Evolutionary conservation across 225 moss, liverwort and hornwort genomes (phyloP).

Genomic region (Pseudoscleropodium purum): DNA sequence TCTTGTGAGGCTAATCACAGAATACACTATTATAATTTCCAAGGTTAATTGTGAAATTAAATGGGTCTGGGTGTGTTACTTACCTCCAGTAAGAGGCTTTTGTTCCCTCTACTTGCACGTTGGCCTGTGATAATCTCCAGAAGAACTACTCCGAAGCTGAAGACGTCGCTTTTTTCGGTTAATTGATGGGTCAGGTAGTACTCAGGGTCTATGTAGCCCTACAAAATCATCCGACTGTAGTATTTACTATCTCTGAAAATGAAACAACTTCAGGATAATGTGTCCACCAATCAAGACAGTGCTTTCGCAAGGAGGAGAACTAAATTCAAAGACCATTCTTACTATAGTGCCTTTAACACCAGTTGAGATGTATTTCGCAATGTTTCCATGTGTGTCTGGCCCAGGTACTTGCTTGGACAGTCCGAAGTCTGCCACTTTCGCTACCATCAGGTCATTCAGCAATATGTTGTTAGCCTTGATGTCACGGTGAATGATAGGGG

Average conservation of each 20-base stretch:
- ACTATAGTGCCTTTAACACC: slow-evolving; percentile 51
- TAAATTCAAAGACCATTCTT: background rate
- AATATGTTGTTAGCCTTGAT: slow-evolving; percentile 43
- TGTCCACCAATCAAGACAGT: background rate
- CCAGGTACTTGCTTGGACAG: slow-evolving; percentile 33
- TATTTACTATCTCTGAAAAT: background rate
- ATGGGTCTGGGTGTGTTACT: background rate
- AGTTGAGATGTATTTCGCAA: slow-evolving; percentile 22
- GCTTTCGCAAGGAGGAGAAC: background rate
- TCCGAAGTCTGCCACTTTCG: slow-evolving; percentile 49
- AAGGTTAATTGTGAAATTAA: background rate
- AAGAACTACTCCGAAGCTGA: slow-evolving; percentile 54
- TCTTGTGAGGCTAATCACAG: background rate
- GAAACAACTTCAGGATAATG: background rate
- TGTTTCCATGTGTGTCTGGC: slow-evolving; percentile 21
- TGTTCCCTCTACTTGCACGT: slow-evolving; percentile 27
- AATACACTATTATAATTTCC: background rate
- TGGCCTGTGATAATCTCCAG: slow-evolving; percentile 52
- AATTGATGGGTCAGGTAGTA: slow-evolving; percentile 53
- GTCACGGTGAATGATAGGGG: slow-evolving; percentile 38
- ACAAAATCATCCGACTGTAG: background rate
- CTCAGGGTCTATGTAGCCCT: slow-evolving; percentile 64
- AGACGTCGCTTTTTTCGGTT: slow-evolving; percentile 49
- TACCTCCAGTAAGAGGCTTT: background rate
- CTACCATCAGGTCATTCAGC: slow-evolving; percentile 23